Evolutionary conservation across 306 rosid genomes (phyloP), one percentile per base, ranked within the genome.

Genomic region (Dicorynia guianensis): DNA sequence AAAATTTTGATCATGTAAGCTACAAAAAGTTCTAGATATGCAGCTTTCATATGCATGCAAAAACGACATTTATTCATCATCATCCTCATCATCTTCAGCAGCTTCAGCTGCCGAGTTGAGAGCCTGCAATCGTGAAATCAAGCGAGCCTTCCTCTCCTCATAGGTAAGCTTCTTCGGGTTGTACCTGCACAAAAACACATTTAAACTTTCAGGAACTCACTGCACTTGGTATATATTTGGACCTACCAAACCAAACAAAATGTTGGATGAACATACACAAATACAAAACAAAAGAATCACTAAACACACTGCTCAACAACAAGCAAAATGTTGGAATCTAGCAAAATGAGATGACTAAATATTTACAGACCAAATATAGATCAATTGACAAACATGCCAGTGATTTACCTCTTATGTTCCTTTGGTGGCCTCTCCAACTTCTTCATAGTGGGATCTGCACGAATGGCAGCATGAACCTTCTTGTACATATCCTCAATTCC

Each of bases 401-500:
- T 62, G 10, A 58, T 33, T 38, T 79, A 88, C 97, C 96, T 90
- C 84, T 88, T 92, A 59, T 83, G 90, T 36, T 84, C 81, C 61
- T 85, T 86, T 4, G 90, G 96, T 59, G 82, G 87, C 65, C 86
- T 92, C 70, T 76, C 86, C 6, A 83, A 14, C 50, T 86, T 92
- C 82, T 86, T 88, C 1, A 7, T 0, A 0, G 53, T 1, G 4
- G 97, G 93, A 42, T 88, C 85, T 0, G 89, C 89, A 4, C 97
- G 91, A 36, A 92, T 92, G 47, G 97, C 89, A 5, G 96, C 91
- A 79, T 92, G 97, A 40, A 89, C 97, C 72, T 78, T 89, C 82
- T 83, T 92, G 84, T 85, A 90, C 65, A 90, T 17, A n/a, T 59
- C 93, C 69, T 88, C 93, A 3, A 92, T 30, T 36, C 83, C 71